Percentiles rank a stretch among this genome's conserved stretches.
These are phyloP conservation scores for Neospora caninum DNA, from an alignment of 169 alveolate species.

Conservation along the genomic window DNA sequence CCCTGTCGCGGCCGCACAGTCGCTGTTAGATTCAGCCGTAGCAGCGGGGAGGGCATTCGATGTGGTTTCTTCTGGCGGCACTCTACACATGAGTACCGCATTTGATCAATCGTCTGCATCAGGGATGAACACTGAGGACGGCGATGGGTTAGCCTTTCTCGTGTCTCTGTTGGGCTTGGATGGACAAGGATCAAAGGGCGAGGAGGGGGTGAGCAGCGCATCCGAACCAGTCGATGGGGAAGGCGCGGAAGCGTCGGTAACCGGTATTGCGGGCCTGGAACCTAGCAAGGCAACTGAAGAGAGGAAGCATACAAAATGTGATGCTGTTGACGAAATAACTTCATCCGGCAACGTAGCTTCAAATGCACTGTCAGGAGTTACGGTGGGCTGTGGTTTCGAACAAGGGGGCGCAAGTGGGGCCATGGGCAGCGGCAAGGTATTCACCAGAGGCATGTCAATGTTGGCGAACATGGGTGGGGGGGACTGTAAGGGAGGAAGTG, in stretches of 20 bases:
- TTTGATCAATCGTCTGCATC: neutral
- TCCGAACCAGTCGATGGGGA: neutral
- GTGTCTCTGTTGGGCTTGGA: constrained; percentile 4
- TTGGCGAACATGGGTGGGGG: no score
- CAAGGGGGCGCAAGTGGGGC: neutral
- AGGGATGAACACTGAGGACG: neutral
- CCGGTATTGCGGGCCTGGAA: neutral
- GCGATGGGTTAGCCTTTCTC: neutral
- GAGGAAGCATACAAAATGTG: no score
- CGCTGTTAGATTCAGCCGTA: neutral
- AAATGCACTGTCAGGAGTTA: neutral
- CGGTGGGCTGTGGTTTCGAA: neutral
- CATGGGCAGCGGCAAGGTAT: neutral
- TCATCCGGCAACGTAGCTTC: neutral
- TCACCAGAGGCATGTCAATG: neutral
- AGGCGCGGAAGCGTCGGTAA: neutral
- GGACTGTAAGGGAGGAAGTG: neutral
- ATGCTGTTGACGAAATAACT: neutral
- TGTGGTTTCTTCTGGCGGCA: neutral
- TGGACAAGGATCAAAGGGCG: neutral
- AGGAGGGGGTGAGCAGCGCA: neutral
- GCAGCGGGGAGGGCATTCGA: neutral
- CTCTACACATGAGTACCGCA: neutral
- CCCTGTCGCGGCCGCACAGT: neutral
- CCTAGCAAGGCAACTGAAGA: neutral